Percentiles rank a stretch among this genome's conserved stretches.
These are phyloP conservation scores for Austropuccinia psidii DNA, from an alignment of 1,284 basidiomycete genomes.

Conservation along the genomic window DNA sequence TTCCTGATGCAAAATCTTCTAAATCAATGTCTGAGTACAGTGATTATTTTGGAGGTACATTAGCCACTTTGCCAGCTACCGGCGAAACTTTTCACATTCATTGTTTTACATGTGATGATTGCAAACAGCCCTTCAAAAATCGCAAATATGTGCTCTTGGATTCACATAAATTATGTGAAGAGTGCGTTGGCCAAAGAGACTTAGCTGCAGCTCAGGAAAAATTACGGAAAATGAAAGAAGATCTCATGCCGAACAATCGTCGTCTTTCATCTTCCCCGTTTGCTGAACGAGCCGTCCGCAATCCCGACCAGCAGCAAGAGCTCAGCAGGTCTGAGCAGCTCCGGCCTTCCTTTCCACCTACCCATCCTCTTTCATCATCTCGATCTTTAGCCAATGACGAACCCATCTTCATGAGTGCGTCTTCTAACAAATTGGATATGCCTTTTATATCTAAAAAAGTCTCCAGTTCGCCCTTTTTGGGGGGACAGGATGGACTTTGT, in stretches of 20 bases:
- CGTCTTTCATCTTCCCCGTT: not conserved
- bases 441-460: conserved; percentile 20
- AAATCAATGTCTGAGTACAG: not conserved
- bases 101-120: conserved; percentile 27
- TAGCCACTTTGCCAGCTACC: conserved; percentile 28
- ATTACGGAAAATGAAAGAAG: conserved; percentile 4
- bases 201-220: conserved; percentile 6
- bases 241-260: not conserved
- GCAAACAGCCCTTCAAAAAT: conserved; percentile 20
- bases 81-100: conserved; percentile 30
- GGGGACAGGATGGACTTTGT: not conserved
- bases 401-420: not conserved
- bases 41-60: not conserved
- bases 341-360: conserved; percentile 12
- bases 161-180: conserved; percentile 13
- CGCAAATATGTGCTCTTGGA: conserved; percentile 18
- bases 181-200: conserved; percentile 21
- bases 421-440: not conserved
- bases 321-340: not conserved
- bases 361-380: not conserved
- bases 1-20: not conserved
- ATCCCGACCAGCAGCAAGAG: not conserved
- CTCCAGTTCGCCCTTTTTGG: conserved; percentile 20
- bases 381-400: not conserved
- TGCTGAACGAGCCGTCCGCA: not conserved